Evolutionary conservation across 345 rosid species (phyloP), one percentile per base, ranked within the genome.

Genomic region (Streptanthus diversifolius): DNA sequence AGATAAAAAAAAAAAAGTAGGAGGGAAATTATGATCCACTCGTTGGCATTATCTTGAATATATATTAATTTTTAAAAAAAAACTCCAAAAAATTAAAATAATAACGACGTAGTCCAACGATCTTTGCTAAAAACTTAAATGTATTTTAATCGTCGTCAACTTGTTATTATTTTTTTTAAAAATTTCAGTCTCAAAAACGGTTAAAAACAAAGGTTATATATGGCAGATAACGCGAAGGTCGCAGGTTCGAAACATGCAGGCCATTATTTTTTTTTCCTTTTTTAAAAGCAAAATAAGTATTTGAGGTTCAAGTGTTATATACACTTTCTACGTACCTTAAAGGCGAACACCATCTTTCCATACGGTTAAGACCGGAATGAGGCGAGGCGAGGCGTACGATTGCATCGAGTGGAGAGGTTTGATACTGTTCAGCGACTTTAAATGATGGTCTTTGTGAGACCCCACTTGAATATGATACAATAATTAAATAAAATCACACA

Each of bases 161-260:
- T 30, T 32, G 36, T 21, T 29, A 29, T 17, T 37, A 49, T 27
- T 36, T 25, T 41, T 41, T 41, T 6, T 11, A 58, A 22, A 33
- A 27, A 51, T 37, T 47, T 5, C 5, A 29, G 54, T 52, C 76
- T 29, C 8, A 32, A 2, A 52, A 72, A 30, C 63, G 14, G 76
- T 21, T 51, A 19, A 24, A 40, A 49, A 49, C 24, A 40, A 25
- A 29, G 62, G 35, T 53, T 71, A 63, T 15, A 41, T 21, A 2
- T 14, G 53, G 41, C 21, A 39, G 44, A 88, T 88, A 84, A 91
- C 96, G 97, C 92, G 84, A 88, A 88, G 91, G 95, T 88, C 87
- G 83, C 81, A 82, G 84, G 89, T 85, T 85, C 85, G 82, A 86
- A 69, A 85, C 87, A 86, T 86, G 91, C 83, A 86, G 62, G 24